Evolutionary conservation across 441 rosid genomes (phyloP), one percentile per base, ranked within the genome.

Genomic region (Erodium texanum): DNA sequence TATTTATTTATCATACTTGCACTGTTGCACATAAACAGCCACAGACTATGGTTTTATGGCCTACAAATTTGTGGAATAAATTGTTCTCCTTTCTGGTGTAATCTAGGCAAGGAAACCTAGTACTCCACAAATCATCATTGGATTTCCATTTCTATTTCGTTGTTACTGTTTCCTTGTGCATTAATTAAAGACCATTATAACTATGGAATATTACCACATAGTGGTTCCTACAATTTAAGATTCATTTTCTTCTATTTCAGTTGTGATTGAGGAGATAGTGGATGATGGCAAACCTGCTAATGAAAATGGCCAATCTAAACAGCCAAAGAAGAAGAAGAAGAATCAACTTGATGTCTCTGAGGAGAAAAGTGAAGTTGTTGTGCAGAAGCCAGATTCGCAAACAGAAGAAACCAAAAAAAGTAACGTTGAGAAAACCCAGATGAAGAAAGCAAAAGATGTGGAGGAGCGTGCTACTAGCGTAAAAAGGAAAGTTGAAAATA

Each of bases 241-340:
- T 34, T 24, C 24, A 24, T 38, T 62, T 23, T 12, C 48, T 52
- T 43, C 62, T 18, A 8, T 70, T 77, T 50, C 69, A 92, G 99
- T 94, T 78, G 90, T 92, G 24, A 94, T 92, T 70, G 96, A 94
- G 90, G 99, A 89, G 89, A 86, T 92, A 69, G 76, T 76, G 70
- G 97, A 89, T 65, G 96, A 92, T 24, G 89, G 87, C 62, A 79
- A 83, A 72, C 83, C 88, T 50, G 48, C 63, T 9, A 72, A 70
- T 50, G 85, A 70, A 68, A 81, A 74, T 65, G 78, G 32, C 65
- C 79, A 76, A 78, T 58, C 81, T 38, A 84, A 81, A 66, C 75
- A 32, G 43, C 56, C 66, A 41, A 41, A 41, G 54, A 86, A 82
- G 78, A 84, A 80, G 76, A 41, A 41, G 48, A n/a, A n/a, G n/a